Conservation (phyloP, 2,329 filamentous ascomycete genomes). For the Fusarium hainanense region DNA sequence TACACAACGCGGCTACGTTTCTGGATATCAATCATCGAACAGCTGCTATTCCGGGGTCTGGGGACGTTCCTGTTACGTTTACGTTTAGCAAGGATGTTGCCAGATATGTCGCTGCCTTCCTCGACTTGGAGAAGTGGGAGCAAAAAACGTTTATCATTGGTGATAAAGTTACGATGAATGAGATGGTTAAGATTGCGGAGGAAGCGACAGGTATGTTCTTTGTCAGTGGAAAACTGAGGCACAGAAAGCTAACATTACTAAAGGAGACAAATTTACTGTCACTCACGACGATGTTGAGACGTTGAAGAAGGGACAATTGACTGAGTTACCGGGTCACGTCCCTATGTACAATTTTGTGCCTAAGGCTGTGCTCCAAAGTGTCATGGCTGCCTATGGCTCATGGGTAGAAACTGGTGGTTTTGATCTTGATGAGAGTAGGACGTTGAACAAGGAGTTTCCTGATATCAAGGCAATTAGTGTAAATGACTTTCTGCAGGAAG, state of each 20-base stretch:
- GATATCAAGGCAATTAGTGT: not conserved
- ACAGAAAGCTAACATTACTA: accelerated
- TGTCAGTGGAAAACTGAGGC: accelerated
- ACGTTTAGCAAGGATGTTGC: constrained; percentile 12
- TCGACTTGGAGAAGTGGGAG: constrained; percentile 4
- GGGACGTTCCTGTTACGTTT: not conserved
- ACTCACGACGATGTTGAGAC: constrained; percentile 2
- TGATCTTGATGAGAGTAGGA: not conserved
- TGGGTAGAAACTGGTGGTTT: not conserved
- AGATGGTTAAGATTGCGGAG: not conserved
- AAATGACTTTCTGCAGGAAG: not conserved
- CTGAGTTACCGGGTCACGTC: constrained; percentile 1
- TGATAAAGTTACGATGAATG: constrained; percentile 6
- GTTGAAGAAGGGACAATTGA: constrained; percentile 10
- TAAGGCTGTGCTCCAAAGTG: not conserved
- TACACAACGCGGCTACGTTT: not conserved
- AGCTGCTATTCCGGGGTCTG: constrained; percentile 5
- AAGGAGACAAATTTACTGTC: not conserved
- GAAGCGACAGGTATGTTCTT: not conserved
- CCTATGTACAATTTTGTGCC: constrained; percentile 2
- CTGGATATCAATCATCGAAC: not conserved
- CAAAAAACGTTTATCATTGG: constrained; percentile 11
- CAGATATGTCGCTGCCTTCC: not conserved
- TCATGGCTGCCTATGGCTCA: not conserved
- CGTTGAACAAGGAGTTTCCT: not conserved